A percentile compares a stretch with the other conserved stretches of the same genome.
Evolutionary conservation across 345 rosid genomes (phyloP).

Genomic region (Trapa bicornis): DNA sequence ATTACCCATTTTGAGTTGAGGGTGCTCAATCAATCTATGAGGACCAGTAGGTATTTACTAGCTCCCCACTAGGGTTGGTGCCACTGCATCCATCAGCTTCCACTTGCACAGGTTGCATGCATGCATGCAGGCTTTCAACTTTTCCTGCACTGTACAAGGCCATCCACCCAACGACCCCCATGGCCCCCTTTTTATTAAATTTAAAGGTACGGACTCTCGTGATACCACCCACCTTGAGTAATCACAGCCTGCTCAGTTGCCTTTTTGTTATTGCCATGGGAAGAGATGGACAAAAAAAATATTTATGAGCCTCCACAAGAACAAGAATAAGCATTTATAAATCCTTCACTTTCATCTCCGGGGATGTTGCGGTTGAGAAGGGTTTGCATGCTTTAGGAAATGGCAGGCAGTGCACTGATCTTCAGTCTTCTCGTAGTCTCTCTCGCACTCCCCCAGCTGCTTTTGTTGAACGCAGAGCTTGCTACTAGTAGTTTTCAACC

Average conservation of each 20-base stretch:
- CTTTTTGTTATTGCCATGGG: not conserved
- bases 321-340: constrained; percentile 1
- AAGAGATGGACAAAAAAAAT: not conserved
- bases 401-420: constrained; percentile 15
- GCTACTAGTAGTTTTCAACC: constrained; percentile 20
- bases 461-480: constrained; percentile 27
- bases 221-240: not conserved
- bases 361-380: not conserved
- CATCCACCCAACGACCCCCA: not conserved
- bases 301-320: constrained; percentile 1
- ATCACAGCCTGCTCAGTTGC: not conserved
- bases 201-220: not conserved
- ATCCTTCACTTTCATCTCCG: not conserved
- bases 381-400: not conserved
- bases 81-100: not conserved
- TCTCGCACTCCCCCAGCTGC: constrained; percentile 23
- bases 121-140: not conserved
- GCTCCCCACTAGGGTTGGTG: not conserved
- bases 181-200: not conserved
- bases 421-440: constrained; percentile 17
- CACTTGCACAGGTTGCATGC: not conserved
- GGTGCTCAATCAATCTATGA: no score
- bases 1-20: no score
- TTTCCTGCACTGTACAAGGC: not conserved
- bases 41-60: no score